Base-by-base conservation (phyloP, 176 grass and related monocot genomes). In the Paspalum notatum region DNA sequence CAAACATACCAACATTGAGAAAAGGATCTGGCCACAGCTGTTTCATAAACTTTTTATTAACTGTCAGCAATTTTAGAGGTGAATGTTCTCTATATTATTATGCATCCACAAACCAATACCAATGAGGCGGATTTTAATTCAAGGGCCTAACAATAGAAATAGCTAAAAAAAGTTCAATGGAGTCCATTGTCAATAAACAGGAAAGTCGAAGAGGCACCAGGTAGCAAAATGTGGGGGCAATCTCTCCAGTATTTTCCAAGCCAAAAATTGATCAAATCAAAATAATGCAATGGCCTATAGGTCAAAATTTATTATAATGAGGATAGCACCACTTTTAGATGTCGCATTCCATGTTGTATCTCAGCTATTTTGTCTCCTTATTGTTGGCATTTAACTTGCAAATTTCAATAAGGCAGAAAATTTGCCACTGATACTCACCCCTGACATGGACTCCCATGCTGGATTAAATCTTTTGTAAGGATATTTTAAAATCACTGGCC, bases 401-500 rank as follows among this genome's bases (percentile, higher is more conserved):
- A 49, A 61, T 61, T 60, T 39, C 5, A 81, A 59, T 54, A 20
- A 64, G 8, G 26, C 11, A 64, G n/a, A 66, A 0, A 20, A 62
- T 22, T 15, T 66, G 16, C 32, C 7, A 42, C 12, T 65, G 26
- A 80, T 75, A 76, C 90, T 91, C 54, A 98, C 95, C 80, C 95
- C 95, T 68, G 84, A 76, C 52, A 95, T 98, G 88, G 95, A 91
- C 38, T 98, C 95, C 95, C 95, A 98, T 62, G 95, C 90, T 75
- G 95, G 92, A 91, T 89, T 93, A 81, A 98, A 98, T 79, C 90
- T 94, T 54, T 51, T 85, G 86, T 91, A 98, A 44, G 95, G 95
- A 83, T 98, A 98, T 91, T 88, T 95, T 72, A 98, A 85, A 80
- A 95, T 89, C 40, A 95, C 81, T 75, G 90, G 92, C 70, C 82